phyloP scores from a whole-genome alignment of 306 rosid genomes.

The Dryas drummondii region DNA sequence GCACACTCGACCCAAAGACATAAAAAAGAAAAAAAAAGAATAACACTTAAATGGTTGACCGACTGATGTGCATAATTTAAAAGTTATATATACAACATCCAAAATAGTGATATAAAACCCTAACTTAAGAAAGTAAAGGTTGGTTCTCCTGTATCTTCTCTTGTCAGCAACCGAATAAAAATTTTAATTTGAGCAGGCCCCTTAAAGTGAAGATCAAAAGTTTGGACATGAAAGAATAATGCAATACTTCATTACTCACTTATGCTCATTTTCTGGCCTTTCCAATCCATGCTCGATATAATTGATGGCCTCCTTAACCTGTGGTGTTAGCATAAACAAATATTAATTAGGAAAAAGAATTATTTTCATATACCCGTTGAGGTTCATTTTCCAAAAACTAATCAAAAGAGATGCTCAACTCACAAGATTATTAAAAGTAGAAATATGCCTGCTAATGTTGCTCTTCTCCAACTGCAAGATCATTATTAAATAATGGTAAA shows the following conservation, averaged over 20 bases:
- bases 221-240: conserved; percentile 1
- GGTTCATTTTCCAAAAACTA: conserved; percentile 1
- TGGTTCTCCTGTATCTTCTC: background rate
- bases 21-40: too few relatives aligned
- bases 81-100: background rate
- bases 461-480: conserved; percentile 72
- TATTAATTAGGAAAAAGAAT: conserved; percentile 2
- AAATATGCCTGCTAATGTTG: conserved; percentile 57
- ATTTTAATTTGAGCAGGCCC: conserved; percentile 4
- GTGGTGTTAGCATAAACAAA: conserved; percentile 21
- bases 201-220: conserved; percentile 12
- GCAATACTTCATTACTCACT: conserved; percentile 36
- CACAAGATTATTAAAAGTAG: conserved; percentile 52
- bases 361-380: conserved; percentile 6
- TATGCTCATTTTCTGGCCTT: conserved; percentile 53
- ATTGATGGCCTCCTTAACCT: conserved; percentile 73
- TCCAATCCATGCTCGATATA: conserved; percentile 42
- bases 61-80: background rate
- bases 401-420: conserved; percentile 34
- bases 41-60: background rate
- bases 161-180: background rate
- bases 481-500: conserved; percentile 20
- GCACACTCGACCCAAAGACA: too few relatives aligned
- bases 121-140: too few relatives aligned
- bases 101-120: background rate